Base-by-base conservation (phyloP, 768 basidiomycete genomes). In the Chalciporus sphaerocephalus region DNA sequence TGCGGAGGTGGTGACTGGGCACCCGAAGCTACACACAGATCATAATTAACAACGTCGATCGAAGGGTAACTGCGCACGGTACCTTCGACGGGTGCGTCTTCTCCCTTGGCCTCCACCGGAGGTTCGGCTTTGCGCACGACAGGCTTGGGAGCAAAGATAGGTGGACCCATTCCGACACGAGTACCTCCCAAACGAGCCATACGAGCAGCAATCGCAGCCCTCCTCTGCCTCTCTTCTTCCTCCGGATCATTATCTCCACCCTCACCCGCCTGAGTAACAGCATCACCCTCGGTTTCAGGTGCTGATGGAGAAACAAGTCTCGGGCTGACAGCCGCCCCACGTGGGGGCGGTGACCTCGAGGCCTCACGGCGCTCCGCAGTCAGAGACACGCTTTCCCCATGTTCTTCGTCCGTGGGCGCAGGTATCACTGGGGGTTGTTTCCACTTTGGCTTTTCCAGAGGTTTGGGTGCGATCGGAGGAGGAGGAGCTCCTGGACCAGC, bases 111-210 rank as follows among this genome's bases (percentile, higher is more conserved):
- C 36, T 59, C 54, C 27, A 52, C 51, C 4, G 53, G 50, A 9
- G 50, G 44, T 30, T 50, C 53, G 9, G 62, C 24, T 51, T 64
- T 72, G 50, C 66, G 72, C 21, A 57, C 48, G 22, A 62, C 62
- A 1, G 79, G 78, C 51, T 77, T 77, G 43, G 72, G 73, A 12
- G 78, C 82, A 65, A 89, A 82, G 47, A 84, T 69, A 39, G 87
- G 84, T 2, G 85, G 83, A 1, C 73, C 79, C 85, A 95, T 87
- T 4, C 88, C 89, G 18, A 92, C 71, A 44, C 84, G 73, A 12
- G 89, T 80, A 38, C 92, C 94, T 22, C 94, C 94, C 15, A 97
- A 75, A 48, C 86, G 85, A 33, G 92, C 92, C 91, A 98, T 92
- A 37, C 92, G 78, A 18, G 92, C 92, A 24, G 92, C 91, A 58